Percentiles rank a stretch among this genome's conserved stretches.
phyloP scores from a whole-genome alignment of 805 yeast genomes.

The Metschnikowia chrysomelidarum region DNA sequence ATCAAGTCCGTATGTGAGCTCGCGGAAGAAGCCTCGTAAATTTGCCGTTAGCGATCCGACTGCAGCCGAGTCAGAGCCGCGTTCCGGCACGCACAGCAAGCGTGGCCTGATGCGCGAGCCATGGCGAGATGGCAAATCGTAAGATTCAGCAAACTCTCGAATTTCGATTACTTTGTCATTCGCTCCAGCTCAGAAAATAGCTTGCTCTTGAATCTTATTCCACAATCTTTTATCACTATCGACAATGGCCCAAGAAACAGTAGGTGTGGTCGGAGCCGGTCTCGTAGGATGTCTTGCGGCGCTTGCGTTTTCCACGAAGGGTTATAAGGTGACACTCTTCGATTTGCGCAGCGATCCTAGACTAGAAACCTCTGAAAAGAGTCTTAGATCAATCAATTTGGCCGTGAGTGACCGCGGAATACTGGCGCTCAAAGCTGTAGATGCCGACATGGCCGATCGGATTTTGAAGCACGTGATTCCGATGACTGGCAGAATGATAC shows the following conservation, averaged over 20 bases:
- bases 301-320: slow-evolving; percentile 70
- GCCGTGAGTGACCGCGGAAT: slow-evolving; percentile 87
- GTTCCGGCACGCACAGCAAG: no score
- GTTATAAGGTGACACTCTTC: slow-evolving; percentile 67
- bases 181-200: no score
- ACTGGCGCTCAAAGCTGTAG: slow-evolving; percentile 62
- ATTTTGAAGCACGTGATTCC: slow-evolving; percentile 68
- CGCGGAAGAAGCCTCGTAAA: no score
- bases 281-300: slow-evolving; percentile 86
- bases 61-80: no score
- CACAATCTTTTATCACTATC: not conserved
- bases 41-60: no score
- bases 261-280: slow-evolving; percentile 83
- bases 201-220: no score
- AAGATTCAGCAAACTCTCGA: no score
- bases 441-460: slow-evolving; percentile 52
- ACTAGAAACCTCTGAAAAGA: slow-evolving; percentile 29
- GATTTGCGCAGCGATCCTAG: slow-evolving; percentile 75
- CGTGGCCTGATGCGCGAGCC: no score
- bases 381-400: slow-evolving; percentile 72
- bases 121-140: no score
- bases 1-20: no score
- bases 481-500: slow-evolving; percentile 90
- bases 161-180: no score
- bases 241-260: slow-evolving; percentile 13